Percentiles rank a stretch among this genome's conserved stretches.
Evolutionary conservation across 2,329 filamentous ascomycete species (phyloP).

Genomic region (Phoma sp.): DNA sequence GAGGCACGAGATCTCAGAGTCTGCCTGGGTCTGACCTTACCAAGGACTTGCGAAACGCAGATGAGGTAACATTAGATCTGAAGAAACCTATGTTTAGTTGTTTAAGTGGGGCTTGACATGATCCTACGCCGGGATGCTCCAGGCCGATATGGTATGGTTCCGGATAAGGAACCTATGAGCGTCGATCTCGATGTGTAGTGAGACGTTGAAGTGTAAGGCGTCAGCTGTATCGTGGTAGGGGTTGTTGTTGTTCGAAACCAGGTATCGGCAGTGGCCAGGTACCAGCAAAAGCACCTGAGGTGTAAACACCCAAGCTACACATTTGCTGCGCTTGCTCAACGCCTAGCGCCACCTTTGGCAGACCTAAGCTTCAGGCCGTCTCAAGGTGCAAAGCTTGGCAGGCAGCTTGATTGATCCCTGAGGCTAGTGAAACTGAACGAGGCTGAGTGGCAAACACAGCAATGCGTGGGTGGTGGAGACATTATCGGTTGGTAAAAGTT

Average conservation of each 20-base stretch:
- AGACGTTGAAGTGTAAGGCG: slow-evolving; percentile 22
- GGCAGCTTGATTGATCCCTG: slow-evolving; percentile 25
- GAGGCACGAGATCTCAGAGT: slow-evolving; percentile 24
- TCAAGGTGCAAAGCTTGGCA: slow-evolving; percentile 35
- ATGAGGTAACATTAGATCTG: slow-evolving; percentile 32
- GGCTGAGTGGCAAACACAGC: slow-evolving; percentile 20
- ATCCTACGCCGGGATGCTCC: slow-evolving; percentile 8
- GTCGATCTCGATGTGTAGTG: slow-evolving; percentile 10
- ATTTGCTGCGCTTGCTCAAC: slow-evolving; percentile 3
- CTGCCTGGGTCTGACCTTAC: slow-evolving; percentile 16
- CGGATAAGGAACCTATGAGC: slow-evolving; percentile 13
- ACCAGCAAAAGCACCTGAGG: slow-evolving; percentile 1
- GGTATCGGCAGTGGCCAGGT: slow-evolving; percentile 4
- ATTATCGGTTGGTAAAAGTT: background rate
- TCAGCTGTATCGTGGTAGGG: slow-evolving; percentile 1
- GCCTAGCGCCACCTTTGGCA: slow-evolving; percentile 10
- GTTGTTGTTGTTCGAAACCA: slow-evolving; percentile 6
- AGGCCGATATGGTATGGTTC: slow-evolving; percentile 10
- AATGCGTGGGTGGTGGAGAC: background rate
- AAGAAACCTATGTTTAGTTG: slow-evolving; percentile 24
- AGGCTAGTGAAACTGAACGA: slow-evolving; percentile 31
- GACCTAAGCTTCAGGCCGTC: slow-evolving; percentile 31
- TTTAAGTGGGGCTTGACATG: slow-evolving; percentile 26
- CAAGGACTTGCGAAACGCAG: slow-evolving; percentile 30
- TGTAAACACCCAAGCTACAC: slow-evolving; percentile 2